phyloP scores from a whole-genome alignment of 2,329 filamentous ascomycete species.

The Aureobasidium sp. region DNA sequence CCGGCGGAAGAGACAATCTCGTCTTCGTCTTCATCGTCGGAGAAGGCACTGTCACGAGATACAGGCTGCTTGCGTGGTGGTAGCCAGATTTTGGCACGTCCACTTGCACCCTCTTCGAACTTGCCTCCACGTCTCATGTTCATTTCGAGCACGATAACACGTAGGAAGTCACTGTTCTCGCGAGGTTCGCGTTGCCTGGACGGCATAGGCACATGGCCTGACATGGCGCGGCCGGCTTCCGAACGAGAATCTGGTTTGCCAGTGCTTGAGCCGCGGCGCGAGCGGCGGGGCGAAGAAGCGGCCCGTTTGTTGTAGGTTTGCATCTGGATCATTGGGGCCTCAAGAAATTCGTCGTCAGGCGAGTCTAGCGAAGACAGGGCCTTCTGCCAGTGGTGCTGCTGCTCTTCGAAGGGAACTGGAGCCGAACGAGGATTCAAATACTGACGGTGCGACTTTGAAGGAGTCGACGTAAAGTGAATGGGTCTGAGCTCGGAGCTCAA shows the following conservation, averaged over 20 bases:
- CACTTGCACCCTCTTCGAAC: constrained; percentile 48
- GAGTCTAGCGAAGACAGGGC: constrained; percentile 29
- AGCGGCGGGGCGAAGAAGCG: constrained; percentile 24
- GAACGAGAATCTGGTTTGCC: constrained; percentile 35
- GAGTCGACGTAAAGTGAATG: constrained; percentile 45
- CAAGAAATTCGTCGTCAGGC: constrained; percentile 28
- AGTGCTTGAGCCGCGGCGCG: not conserved
- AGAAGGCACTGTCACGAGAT: not conserved
- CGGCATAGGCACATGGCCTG: constrained; percentile 20
- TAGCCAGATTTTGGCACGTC: constrained; percentile 53
- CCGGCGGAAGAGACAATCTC: not conserved
- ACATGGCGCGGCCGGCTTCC: constrained; percentile 38
- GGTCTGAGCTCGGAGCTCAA: constrained; percentile 57
- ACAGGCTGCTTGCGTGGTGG: constrained; percentile 44
- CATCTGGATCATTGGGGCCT: constrained; percentile 54
- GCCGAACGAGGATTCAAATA: constrained; percentile 53
- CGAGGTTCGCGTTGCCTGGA: constrained; percentile 55
- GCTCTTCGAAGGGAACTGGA: constrained; percentile 31
- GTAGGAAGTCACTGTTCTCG: constrained; percentile 58
- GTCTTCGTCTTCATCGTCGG: constrained; percentile 12
- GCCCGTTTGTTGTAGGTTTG: constrained; percentile 49
- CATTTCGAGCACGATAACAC: constrained; percentile 60
- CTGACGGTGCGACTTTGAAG: constrained; percentile 51
- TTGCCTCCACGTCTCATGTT: constrained; percentile 60
- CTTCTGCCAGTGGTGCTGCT: constrained; percentile 31